Conservation (phyloP, 2,329 filamentous ascomycete genomes). For the Colletotrichum godetiae region DNA sequence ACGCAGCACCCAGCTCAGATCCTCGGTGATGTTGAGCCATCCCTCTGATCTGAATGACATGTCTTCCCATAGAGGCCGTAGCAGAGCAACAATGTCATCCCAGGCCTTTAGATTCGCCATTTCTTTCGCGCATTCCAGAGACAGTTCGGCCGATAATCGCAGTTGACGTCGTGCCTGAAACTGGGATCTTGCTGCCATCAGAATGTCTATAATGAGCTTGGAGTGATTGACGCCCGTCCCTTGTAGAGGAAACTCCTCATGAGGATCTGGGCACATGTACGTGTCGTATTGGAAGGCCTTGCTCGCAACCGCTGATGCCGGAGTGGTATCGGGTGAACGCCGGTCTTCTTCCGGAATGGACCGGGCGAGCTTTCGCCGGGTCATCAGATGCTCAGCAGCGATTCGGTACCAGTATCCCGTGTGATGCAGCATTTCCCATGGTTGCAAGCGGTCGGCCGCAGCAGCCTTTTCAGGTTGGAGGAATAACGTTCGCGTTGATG, state of each 20-base stretch:
- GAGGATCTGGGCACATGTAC: constrained; percentile 73
- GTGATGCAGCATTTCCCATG: constrained; percentile 74
- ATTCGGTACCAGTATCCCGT: constrained; percentile 75
- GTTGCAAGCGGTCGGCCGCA: constrained; percentile 67
- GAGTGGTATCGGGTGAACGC: constrained; percentile 59
- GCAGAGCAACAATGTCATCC: constrained; percentile 63
- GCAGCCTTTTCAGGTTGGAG: constrained; percentile 69
- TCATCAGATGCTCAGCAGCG: constrained; percentile 67
- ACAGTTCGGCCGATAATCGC: constrained; percentile 66
- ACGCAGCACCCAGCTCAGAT: constrained; percentile 71
- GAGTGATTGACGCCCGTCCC: constrained; percentile 66
- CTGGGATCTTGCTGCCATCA: constrained; percentile 63
- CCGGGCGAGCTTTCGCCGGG: constrained; percentile 64
- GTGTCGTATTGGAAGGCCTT: constrained; percentile 71
- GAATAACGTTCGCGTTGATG: constrained; percentile 58
- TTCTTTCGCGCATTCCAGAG: constrained; percentile 68
- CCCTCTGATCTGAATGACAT: constrained; percentile 67
- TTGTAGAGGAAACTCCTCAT: constrained; percentile 67
- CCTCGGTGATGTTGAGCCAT: constrained; percentile 70
- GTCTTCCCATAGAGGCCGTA: constrained; percentile 69
- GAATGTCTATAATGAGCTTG: constrained; percentile 63
- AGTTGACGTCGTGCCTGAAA: constrained; percentile 66
- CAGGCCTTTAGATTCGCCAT: constrained; percentile 61
- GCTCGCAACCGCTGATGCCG: constrained; percentile 57
- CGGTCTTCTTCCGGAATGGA: constrained; percentile 71